Conservation (phyloP, 352 stramenopile species). For the Phytophthora chlamydospora region DNA sequence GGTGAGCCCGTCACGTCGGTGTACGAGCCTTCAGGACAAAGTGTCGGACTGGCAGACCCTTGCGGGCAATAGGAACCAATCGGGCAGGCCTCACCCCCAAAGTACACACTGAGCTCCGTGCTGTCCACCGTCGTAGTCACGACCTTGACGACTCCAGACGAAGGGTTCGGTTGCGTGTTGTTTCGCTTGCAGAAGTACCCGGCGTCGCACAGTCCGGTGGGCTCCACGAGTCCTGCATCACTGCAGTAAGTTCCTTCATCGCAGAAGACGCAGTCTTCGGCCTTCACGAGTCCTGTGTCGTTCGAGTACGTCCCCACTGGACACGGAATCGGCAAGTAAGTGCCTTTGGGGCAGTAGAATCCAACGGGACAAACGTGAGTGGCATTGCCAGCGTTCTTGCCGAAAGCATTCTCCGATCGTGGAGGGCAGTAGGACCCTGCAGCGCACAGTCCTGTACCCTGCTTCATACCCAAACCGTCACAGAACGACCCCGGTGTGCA, state of each 20-base stretch:
- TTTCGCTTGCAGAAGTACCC: constrained; percentile 64
- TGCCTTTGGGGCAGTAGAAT: constrained; percentile 78
- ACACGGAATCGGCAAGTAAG: constrained; percentile 63
- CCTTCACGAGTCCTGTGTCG: constrained; percentile 42
- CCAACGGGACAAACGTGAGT: constrained; percentile 70
- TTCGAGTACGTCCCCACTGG: constrained; percentile 71
- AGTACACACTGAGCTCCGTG: constrained; percentile 13
- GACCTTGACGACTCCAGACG: constrained; percentile 31
- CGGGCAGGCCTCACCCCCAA: constrained; percentile 51
- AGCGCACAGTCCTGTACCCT: constrained; percentile 46
- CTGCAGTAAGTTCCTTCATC: constrained; percentile 59
- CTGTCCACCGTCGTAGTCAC: constrained; percentile 11
- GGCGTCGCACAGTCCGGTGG: constrained; percentile 42
- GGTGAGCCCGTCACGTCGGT: constrained; percentile 31
- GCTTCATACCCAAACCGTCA: constrained; percentile 26
- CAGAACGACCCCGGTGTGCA: constrained; percentile 59
- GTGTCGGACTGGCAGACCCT: constrained; percentile 39
- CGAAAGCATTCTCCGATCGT: constrained; percentile 48
- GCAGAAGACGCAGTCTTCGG: constrained; percentile 63
- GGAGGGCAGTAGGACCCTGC: constrained; percentile 64
- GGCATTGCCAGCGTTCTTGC: constrained; percentile 38
- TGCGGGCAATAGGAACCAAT: constrained; percentile 55
- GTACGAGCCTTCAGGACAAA: constrained; percentile 54
- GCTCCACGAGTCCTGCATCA: constrained; percentile 36
- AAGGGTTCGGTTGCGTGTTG: constrained; percentile 48